Base-by-base conservation (phyloP, 495 filamentous ascomycete genomes). In the Tuber melanosporum region DNA sequence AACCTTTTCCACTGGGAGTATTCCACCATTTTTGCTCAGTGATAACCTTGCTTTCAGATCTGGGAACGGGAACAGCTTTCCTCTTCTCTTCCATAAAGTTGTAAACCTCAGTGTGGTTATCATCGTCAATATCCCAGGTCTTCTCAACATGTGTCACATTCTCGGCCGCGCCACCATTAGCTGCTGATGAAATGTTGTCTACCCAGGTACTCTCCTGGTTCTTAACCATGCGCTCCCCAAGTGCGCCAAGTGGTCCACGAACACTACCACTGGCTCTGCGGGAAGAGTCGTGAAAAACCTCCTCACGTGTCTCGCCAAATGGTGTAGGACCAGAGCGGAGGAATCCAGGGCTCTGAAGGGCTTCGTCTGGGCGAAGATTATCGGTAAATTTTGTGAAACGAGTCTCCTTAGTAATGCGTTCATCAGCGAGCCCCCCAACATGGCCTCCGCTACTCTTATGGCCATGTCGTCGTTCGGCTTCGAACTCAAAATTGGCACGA, bases 51-150 rank as follows among this genome's bases (percentile, higher is more conserved):
- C 66, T 80, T 52, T 66, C 78, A 44, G 77, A 57, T 45, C 71
- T 77, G 41, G 77, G 73, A 71, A 73, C 73, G 45, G 71, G 47
- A 45, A 70, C 36, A 71, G 75, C 77, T 42, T 73, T 76, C n/a
- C 43, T 76, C 42, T 80, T 74, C 44, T 80, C 77, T 20, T 79
- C 76, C 22, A 79, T 71, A 36, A 80, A 80, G 47, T 80, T 80
- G 49, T 80, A 80, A 20, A 80, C 71, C 0, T 77, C 75, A 49
- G 77, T 80, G 73, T 77, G 73, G 22, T 77, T 73, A 80, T 80
- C 78, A 42, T 80, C 78, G 57, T 80, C 78, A 7, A 80, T 70
- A 47, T 77, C 73, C 78, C 78, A 80, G 22, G 75, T 76, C 32
- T 80, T 77, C 47, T 80, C 78, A 12, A 73, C 76, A 12, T 74